Evolutionary conservation across 2,329 filamentous ascomycete genomes (phyloP), one percentile per base, ranked within the genome.

Genomic region (Alternaria atra): DNA sequence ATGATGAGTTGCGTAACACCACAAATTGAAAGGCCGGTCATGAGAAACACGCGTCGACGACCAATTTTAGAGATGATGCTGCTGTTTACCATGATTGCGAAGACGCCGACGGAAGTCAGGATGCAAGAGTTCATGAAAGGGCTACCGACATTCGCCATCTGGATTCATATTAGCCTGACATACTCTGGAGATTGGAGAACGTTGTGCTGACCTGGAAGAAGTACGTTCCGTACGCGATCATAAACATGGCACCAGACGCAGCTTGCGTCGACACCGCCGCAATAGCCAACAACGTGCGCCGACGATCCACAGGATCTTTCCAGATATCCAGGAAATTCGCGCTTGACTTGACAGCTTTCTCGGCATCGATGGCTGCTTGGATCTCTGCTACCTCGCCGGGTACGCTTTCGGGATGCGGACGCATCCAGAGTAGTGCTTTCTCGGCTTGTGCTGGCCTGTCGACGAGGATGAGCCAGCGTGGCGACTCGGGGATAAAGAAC

Each of bases 61-160:
- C 86, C 86, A 35, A 81, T 83, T 42, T 79, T 80, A 1, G 85
- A 86, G 55, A 87, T 83, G 47, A 87, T 77, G 34, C 80, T 71
- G 52, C 80, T 84, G 72, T 87, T 88, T 67, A 84, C 71, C 7
- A 86, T 67, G 60, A 87, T 84, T 10, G 83, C 84, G 10, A 83
- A 68, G 7, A 87, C 85, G 7, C 86, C 86, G 25, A 86, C 80
- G 1, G 82, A 84, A 10, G 80, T 83, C 9, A 87, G 76, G 55
- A 87, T 86, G 67, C 86, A 87, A 2, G 82, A 77, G 71, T 87
- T 87, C 70, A 84, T 81, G 68, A 88, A 88, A 1, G 85, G 81
- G 35, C 72, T 73, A 4, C 73, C 73, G 5, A 76, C 73, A 3
- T 73, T 55, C 1, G 73, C 73, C 70, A 75, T 75, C 61, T 74